Evolutionary conservation across 768 basidiomycete species (phyloP).

Genomic region (Phylloporus arenicola): DNA sequence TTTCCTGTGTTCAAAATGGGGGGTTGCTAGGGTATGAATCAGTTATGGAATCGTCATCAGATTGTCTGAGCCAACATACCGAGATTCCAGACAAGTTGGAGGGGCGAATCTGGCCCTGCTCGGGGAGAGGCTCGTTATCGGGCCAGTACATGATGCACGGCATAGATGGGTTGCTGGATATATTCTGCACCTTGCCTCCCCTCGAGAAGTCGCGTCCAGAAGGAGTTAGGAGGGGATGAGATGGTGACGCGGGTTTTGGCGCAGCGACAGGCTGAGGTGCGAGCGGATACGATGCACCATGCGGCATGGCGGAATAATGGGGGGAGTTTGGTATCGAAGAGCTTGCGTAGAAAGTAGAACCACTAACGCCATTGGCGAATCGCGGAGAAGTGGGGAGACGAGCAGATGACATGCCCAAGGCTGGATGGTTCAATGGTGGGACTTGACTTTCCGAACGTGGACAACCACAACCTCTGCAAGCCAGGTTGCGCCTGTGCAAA

Average conservation of each 20-base stretch:
- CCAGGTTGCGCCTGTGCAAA: slow-evolving; percentile 62
- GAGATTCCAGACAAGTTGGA: slow-evolving; percentile 47
- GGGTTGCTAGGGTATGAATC: slow-evolving; percentile 48
- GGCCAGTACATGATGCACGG: slow-evolving; percentile 91
- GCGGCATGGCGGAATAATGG: slow-evolving; percentile 23
- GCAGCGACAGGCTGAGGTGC: slow-evolving; percentile 17
- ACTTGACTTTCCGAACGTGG: slow-evolving; percentile 41
- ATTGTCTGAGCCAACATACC: slow-evolving; percentile 32
- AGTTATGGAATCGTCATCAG: neutral
- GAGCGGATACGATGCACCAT: slow-evolving; percentile 24
- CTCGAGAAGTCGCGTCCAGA: slow-evolving; percentile 72
- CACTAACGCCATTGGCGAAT: slow-evolving; percentile 17
- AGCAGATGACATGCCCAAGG: slow-evolving; percentile 18
- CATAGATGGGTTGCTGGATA: slow-evolving; percentile 62
- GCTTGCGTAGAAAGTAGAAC: slow-evolving; percentile 12
- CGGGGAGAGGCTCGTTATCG: slow-evolving; percentile 80
- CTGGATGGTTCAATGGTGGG: slow-evolving; percentile 29
- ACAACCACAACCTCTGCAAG: slow-evolving; percentile 74
- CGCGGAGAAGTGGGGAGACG: slow-evolving; percentile 24
- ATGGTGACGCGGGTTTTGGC: slow-evolving; percentile 36
- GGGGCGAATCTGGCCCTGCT: slow-evolving; percentile 73
- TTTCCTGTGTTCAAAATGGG: slow-evolving; percentile 89
- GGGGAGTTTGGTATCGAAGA: slow-evolving; percentile 26
- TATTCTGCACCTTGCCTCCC: slow-evolving; percentile 75
- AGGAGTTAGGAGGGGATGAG: slow-evolving; percentile 76